Evolutionary conservation across 1,139 yeast genomes (phyloP), one percentile per base, ranked within the genome.

Genomic region (Casaregolazyma lundiana): DNA sequence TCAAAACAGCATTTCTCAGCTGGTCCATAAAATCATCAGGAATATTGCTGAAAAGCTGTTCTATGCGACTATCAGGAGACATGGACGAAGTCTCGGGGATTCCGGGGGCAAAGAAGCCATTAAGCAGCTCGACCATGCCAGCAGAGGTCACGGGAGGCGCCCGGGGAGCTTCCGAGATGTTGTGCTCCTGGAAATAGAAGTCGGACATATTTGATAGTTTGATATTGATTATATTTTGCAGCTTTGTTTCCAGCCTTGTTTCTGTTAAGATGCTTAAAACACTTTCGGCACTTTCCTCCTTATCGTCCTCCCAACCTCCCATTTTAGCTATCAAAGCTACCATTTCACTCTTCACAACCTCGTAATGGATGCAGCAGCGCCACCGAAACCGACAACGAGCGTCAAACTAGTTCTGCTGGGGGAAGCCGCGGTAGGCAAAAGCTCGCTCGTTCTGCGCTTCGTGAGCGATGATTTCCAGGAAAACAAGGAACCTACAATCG

Each of bases 371-470:
- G 41, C 52, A 16, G 21, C 48, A 22, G 53, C 52, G 21, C 35
- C 55, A 24, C 36, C 49, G 45, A 57, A 57, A 43, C 61, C 60
- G n/a, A 67, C 86, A 45, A 84, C 89, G 36, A 79, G 95, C 9
- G 95, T 90, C 47, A 90, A 90, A 67, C 76, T 90, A 49, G 97
- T 90, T 18, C 77, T 90, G 41, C 73, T 90, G 46, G 97, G 97
- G 21, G 98, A 92, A 65, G 97, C 98, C 0, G 98, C 98, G 0
- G 98, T 92, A 21, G 98, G 98, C 47, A 92, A 92, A 61, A 88
- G 96, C 1, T 87, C 96, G 2, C 75, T 92, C 34, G 97, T 92
- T 36, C 73, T 92, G 59, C 77, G 98, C 56, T 92, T 92, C 67
- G 97, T 92, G 29, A 82, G 92, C 56, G 89, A 92, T 65, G 97